phyloP scores from a whole-genome alignment of 306 rosid genomes.

The Glycine soja region DNA sequence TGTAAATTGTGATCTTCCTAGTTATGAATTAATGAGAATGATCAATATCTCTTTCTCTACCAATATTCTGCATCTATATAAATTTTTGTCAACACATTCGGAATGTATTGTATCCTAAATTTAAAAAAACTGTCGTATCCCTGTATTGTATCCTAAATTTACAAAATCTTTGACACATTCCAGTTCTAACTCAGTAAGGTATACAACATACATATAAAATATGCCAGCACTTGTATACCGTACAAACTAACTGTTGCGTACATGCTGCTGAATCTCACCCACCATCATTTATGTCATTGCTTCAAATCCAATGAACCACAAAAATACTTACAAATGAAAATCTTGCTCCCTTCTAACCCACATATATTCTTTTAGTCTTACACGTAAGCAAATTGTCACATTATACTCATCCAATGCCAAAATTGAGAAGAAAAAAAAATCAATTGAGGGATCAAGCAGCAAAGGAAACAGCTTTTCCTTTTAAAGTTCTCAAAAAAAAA shows the following conservation, averaged over 20 bases:
- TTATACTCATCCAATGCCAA: neutral
- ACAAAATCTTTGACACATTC: neutral
- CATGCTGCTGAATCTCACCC: neutral
- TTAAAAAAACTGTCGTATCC: too few species aligned
- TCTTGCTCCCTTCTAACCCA: neutral
- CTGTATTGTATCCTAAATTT: neutral
- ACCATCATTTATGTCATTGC: neutral
- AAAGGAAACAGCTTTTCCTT: neutral
- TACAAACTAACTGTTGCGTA: neutral
- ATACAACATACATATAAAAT: neutral
- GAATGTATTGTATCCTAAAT: too few species aligned
- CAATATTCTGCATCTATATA: too few species aligned
- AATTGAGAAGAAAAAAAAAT: neutral
- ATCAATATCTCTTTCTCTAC: too few species aligned
- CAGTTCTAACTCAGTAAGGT: neutral
- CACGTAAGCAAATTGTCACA: neutral
- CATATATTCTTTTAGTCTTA: neutral
- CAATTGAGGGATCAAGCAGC: neutral
- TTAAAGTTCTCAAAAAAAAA: neutral
- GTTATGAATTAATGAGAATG: too few species aligned
- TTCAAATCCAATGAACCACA: constrained; percentile 2
- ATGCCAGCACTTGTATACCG: neutral
- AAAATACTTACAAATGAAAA: neutral
- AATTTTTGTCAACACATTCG: too few species aligned
- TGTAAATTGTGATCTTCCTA: too few species aligned